Conservation (phyloP, 1,284 basidiomycete species). For the Sporisorium scitamineum region DNA sequence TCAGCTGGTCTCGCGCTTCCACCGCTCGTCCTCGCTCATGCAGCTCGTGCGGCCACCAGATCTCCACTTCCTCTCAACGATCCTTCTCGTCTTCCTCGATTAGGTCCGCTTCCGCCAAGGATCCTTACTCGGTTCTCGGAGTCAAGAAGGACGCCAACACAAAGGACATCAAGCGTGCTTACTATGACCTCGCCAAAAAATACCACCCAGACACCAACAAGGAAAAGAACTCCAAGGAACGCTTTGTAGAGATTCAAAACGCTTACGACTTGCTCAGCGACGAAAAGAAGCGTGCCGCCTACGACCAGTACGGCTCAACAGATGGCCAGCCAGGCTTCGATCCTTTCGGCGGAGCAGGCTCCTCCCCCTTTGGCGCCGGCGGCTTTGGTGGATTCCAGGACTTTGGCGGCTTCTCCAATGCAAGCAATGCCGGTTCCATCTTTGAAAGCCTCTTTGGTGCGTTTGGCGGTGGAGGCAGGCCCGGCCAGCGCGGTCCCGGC, state of each 20-base stretch:
- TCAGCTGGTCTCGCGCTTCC: constrained; percentile 26
- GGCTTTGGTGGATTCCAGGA: constrained; percentile 75
- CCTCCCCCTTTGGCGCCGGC: constrained; percentile 74
- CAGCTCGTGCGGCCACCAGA: constrained; percentile 28
- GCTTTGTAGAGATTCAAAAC: constrained; percentile 95
- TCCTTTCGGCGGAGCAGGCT: constrained; percentile 74
- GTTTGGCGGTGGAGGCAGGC: constrained; percentile 71
- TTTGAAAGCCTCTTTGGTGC: constrained; percentile 86
- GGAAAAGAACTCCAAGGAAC: constrained; percentile 88
- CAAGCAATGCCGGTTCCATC: constrained; percentile 72
- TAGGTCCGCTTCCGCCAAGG: constrained; percentile 73
- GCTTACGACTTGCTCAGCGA: constrained; percentile 94
- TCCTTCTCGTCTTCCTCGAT: constrained; percentile 27
- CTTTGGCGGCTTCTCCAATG: constrained; percentile 71
- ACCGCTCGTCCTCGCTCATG: constrained; percentile 9
- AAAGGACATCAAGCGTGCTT: constrained; percentile 95
- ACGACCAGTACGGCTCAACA: constrained; percentile 93
- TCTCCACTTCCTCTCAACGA: constrained; percentile 9
- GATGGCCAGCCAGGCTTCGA: constrained; percentile 92
- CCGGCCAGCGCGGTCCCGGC: constrained; percentile 42
- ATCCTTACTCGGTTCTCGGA: constrained; percentile 91
- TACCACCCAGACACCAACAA: constrained; percentile 98
- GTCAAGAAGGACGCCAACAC: constrained; percentile 84
- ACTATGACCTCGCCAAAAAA: constrained; percentile 98
- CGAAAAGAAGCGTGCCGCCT: constrained; percentile 90